Evolutionary conservation across 2,329 filamentous ascomycete genomes (phyloP), one percentile per base, ranked within the genome.

Genomic region (Neonectria magnoliae): DNA sequence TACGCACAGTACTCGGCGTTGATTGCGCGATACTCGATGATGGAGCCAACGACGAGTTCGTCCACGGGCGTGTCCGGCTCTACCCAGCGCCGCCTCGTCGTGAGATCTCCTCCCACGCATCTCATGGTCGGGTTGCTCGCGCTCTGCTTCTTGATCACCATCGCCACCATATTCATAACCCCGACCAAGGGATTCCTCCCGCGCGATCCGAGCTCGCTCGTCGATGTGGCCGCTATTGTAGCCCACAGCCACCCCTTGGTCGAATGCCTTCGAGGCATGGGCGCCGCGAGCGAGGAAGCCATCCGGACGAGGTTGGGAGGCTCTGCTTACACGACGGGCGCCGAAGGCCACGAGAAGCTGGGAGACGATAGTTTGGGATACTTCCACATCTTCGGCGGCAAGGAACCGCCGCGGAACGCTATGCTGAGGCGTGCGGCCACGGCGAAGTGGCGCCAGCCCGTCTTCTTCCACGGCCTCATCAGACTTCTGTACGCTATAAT

Each of bases 101-200:
- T 77, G 16, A 69, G 75, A 10, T 54, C 66, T 1, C 66, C 75
- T 2, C 75, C 76, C 1, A 72, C 76, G 2, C 78, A 81, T 45
- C 36, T 77, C 1, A 73, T 80, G 38, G 74, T 72, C 1, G 74
- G 62, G 3, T 47, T 79, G 0, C 58, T 80, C 0, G 75, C 61
- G 1, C 18, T 77, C 4, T 75, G 75, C 16, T 52, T 77, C 4
- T 7, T 73, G 2, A 53, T 79, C 0, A 67, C 66, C 2, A 33
- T 74, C 0, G 61, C 62, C 3, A 62, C 68, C 1, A 65, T 76
- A 1, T 68, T 56, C 1, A 9, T 66, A 0, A 71, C 75, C 13
- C 78, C 79, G 0, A 75, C 41, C 27, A 68, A 68, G 33, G 77
- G 78, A 0, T 76, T 80, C n/a, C 71, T 81, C 4, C 79, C 80